Evolutionary conservation across 495 filamentous ascomycete species (phyloP), one percentile per base, ranked within the genome.

Genomic region (Lasiosphaeria miniovina): DNA sequence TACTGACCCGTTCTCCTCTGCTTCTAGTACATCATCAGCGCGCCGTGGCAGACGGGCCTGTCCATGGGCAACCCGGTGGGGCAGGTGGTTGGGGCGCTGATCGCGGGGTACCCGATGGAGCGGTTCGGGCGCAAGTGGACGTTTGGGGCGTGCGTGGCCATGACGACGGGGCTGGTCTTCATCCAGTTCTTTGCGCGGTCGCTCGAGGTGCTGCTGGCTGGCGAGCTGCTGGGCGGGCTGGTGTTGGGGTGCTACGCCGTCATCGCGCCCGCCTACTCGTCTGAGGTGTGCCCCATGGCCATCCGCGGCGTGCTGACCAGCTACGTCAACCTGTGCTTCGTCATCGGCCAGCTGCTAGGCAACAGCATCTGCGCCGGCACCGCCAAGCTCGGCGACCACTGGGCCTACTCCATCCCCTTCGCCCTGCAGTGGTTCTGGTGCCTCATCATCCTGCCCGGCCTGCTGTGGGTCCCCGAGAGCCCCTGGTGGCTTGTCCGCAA

Each of bases 351-450:
- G 54, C 73, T 87, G 5, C 73, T 88, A 11, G 79, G 77, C 0
- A 79, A 81, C 10, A 80, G 79, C 4, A 78, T 86, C 4, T 73
- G 84, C 7, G 74, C 78, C 9, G 82, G 80, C 33, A 77, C 75
- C 15, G 74, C 63, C 64, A 71, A 71, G 54, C 67, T 68, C 6
- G 57, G 59, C 6, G 73, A 68, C 36, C 70, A 81, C 49, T 81
- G 79, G 79, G 75, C 75, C 0, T 87, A 85, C 55, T 77, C 80
- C 10, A 83, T 83, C 53, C 80, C 82, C 2, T 88, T 86, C 55
- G 83, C 80, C 6, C 52, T 86, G 56, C 86, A 88, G 67, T 88
- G 86, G 86, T 78, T 87, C 50, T 88, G 85, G 82, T 83, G 85
- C 6, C 67, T 83, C 3, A 75, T 86, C 10, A 77, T 89, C 35